Conservation (phyloP, 169 alveolate genomes). For the Blepharisma undulans region DNA sequence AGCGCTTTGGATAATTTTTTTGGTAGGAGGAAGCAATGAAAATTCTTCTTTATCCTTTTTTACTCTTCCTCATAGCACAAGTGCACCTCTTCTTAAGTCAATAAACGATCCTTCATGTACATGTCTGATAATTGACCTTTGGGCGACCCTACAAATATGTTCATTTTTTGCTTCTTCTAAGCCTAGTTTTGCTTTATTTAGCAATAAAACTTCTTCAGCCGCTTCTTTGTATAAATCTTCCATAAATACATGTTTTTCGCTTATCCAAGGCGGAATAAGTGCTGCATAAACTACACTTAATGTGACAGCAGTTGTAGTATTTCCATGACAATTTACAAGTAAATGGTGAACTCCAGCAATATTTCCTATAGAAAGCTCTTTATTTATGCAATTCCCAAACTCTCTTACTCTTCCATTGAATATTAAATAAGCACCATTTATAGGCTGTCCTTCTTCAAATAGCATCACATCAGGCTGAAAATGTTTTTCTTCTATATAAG, state of each 20-base stretch:
- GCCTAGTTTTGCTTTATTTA: not conserved
- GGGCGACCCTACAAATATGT: not conserved
- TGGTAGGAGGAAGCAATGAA: not conserved
- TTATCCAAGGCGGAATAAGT: not conserved
- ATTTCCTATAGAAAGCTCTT: not conserved
- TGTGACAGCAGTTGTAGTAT: not conserved
- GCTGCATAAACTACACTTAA: conserved; percentile 11
- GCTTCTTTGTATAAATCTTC: conserved; percentile 11
- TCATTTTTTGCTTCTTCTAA: not conserved
- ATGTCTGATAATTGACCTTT: not conserved
- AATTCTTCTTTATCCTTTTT: not conserved
- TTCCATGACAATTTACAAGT: not conserved
- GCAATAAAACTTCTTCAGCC: not conserved
- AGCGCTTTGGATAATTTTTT: not conserved
- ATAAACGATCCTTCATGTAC: not conserved
- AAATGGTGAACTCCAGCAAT: conserved; percentile 15
- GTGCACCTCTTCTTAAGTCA: conserved; percentile 22
- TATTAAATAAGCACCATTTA: conserved; percentile 10
- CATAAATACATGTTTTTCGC: not conserved
- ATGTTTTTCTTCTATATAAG: not conserved
- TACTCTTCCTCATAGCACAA: not conserved
- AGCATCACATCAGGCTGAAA: not conserved
- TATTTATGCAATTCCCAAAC: not conserved
- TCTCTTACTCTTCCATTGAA: conserved; percentile 29
- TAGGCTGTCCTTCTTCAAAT: not conserved